Evolutionary conservation across 73 alveolate species (phyloP), one percentile per base, ranked within the genome.

Genomic region (Uronychia setigera): DNA sequence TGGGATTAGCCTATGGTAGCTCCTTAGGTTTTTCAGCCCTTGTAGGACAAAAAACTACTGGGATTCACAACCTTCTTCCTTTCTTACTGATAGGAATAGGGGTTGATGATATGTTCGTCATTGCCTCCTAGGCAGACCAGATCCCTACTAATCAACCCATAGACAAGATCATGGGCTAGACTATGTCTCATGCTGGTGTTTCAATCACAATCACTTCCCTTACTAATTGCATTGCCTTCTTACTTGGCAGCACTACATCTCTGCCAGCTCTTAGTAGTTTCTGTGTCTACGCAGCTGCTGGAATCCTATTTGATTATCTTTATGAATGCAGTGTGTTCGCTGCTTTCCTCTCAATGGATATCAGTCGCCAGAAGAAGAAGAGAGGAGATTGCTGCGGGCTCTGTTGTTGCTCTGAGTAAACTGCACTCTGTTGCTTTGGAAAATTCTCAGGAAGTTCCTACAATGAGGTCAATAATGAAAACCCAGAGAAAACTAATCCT

Each of bases 31-130:
- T 76, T 5, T 35, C 81, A 28, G 28, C 81, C 9, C n/a, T 26
- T 1, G 1, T 76, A 1, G 81, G 81, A 5, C 32, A 29, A 13
- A 31, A 76, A 27, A 30, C 27, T 13, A 76, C 81, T 28, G 81
- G 81, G 9, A 76, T 76, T 30, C 81, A 76, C 32, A 76, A 76
- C 27, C 27, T 76, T 9, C 28, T 76, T 28, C 81, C 81, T 1
- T 87, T 87, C 90, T 78, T 87, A 13, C 83, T 87, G 80, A 78
- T 87, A 79, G 93, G 93, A 31, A 30, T 87, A 79, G 93, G 93
- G 0, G 93, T 81, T 60, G 93, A 87, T 29, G 93, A 87, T 32
- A 88, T 88, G 87, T 87, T 81, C 57, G 93, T 87, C 25, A 58
- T 87, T 1, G 75, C 86, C 46, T 74, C 83, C 26, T 80, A 76